Conservation (phyloP, 2,329 filamentous ascomycete genomes). For the Malbranchea zuffiana region DNA sequence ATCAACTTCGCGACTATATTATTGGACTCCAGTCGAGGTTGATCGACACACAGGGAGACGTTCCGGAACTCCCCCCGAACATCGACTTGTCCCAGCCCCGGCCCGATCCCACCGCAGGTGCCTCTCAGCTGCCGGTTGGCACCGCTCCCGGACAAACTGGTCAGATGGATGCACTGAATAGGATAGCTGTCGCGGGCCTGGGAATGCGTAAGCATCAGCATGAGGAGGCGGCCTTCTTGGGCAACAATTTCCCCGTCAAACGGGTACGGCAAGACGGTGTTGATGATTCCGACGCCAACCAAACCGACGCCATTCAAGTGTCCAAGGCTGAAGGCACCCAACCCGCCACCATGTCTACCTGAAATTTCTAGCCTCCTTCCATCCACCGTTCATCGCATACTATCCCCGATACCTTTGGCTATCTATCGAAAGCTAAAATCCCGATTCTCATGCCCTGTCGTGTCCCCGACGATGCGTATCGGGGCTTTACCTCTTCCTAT, state of each 20-base stretch:
- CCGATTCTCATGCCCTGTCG: too few species aligned
- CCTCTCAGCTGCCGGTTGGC: slow-evolving; percentile 10
- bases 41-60: slow-evolving; percentile 71
- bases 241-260: slow-evolving; percentile 23
- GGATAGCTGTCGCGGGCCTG: slow-evolving; percentile 34
- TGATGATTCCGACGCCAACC: neutral
- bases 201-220: slow-evolving; percentile 35
- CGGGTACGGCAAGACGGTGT: slow-evolving; percentile 10
- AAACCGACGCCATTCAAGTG: too few species aligned
- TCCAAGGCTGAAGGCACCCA: neutral
- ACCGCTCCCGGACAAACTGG: slow-evolving; percentile 20
- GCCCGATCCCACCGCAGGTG: slow-evolving; percentile 23
- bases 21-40: slow-evolving; percentile 79
- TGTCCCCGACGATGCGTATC: too few species aligned
- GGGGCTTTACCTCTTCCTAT: too few species aligned
- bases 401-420: too few species aligned
- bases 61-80: slow-evolving; percentile 71
- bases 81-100: slow-evolving; percentile 56
- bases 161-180: slow-evolving; percentile 34
- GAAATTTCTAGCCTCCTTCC: too few species aligned
- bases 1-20: slow-evolving; percentile 82
- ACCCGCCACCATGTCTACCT: neutral
- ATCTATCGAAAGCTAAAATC: too few species aligned
- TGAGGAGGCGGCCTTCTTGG: slow-evolving; percentile 27
- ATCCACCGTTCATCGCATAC: too few species aligned